A percentile compares a stretch with the other conserved stretches of the same genome.
Conservation (phyloP, 805 yeast genomes). For the Candida dajiaensis region DNA sequence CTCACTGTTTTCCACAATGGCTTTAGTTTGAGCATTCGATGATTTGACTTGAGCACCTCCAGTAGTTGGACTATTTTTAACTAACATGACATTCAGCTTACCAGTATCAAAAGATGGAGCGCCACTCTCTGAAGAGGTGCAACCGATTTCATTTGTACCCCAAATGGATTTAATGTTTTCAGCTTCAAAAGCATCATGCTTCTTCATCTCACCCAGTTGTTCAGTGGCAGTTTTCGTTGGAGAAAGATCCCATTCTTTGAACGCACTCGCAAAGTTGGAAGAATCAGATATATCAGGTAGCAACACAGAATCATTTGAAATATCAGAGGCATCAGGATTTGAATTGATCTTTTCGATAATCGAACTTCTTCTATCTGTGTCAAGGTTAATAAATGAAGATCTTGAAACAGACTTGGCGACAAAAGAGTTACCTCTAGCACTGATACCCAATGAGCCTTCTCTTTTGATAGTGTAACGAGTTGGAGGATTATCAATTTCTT, state of each 20-base stretch:
- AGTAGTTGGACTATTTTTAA: slow-evolving; percentile 5
- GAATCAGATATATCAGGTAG: slow-evolving; percentile 43
- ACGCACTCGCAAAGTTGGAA: slow-evolving; percentile 42
- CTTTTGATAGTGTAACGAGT: slow-evolving; percentile 3
- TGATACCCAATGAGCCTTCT: slow-evolving; percentile 7
- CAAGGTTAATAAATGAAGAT: slow-evolving; percentile 18
- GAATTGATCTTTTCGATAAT: neutral
- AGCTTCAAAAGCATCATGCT: neutral
- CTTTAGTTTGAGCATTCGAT: slow-evolving; percentile 13
- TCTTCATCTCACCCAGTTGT: neutral
- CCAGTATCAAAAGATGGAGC: slow-evolving; percentile 12
- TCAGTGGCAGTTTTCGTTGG: slow-evolving; percentile 1
- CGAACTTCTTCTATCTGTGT: slow-evolving; percentile 19
- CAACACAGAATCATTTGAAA: slow-evolving; percentile 4
- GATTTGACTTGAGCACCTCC: slow-evolving; percentile 15
- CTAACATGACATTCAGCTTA: slow-evolving; percentile 14
- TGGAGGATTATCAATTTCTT: slow-evolving; percentile 1
- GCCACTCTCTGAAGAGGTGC: neutral
- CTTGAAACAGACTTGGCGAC: slow-evolving; percentile 19
- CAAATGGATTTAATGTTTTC: slow-evolving; percentile 17
- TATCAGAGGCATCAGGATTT: slow-evolving; percentile 1
- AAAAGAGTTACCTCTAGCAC: slow-evolving; percentile 11
- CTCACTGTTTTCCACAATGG: slow-evolving; percentile 14
- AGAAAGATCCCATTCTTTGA: slow-evolving; percentile 27
- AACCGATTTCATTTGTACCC: slow-evolving; percentile 13